phyloP scores from a whole-genome alignment of 306 rosid species.

The Cucurbita maxima region DNA sequence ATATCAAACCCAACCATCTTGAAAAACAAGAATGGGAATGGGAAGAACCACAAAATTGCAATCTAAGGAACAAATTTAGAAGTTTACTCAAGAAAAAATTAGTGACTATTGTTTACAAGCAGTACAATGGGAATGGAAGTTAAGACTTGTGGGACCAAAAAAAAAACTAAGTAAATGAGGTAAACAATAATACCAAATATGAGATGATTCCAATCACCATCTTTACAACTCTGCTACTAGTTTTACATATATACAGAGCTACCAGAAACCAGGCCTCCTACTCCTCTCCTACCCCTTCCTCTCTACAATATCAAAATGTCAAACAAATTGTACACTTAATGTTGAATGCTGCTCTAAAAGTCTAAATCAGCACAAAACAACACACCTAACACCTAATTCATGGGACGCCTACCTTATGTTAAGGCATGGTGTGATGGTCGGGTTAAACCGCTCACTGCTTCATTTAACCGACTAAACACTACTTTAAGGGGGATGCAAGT shows the following conservation, averaged over 20 bases:
- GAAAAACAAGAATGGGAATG: background rate
- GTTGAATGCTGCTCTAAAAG: background rate
- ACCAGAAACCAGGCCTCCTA: conserved; percentile 3
- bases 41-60: background rate
- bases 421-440: conserved; percentile 36
- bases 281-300: conserved; percentile 3
- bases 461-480: conserved; percentile 91
- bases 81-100: background rate
- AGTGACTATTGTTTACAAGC: conserved; percentile 8
- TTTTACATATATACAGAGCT: conserved; percentile 10
- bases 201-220: conserved; percentile 39
- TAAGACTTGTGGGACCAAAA: background rate
- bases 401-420: conserved; percentile 24
- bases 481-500: conserved; percentile 74
- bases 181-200: background rate
- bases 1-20: too few species aligned
- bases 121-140: conserved; percentile 7
- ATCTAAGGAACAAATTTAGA: background rate
- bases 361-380: background rate
- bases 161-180: conserved; percentile 8
- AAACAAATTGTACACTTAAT: conserved; percentile 6
- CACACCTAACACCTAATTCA: background rate
- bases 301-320: conserved; percentile 9
- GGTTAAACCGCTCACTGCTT: conserved; percentile 68
- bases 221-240: conserved; percentile 46